Conservation (phyloP, 1,284 basidiomycete species). For the Cutaneotrichosporon dermatis region DNA sequence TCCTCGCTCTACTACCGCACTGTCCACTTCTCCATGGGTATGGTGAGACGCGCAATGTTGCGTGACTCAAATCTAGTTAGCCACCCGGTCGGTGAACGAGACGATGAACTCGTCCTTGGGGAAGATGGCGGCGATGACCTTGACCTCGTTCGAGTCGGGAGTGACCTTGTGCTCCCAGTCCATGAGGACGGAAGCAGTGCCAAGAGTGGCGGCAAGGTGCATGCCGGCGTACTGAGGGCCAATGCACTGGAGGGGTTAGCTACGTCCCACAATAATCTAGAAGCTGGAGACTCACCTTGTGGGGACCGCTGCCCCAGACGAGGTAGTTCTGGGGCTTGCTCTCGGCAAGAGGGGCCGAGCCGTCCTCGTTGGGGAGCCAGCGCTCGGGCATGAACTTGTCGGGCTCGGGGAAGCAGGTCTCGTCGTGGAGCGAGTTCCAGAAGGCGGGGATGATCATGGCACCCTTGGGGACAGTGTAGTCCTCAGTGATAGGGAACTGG, state of each 20-base stretch:
- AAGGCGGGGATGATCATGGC: constrained; percentile 98
- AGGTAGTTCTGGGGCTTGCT: constrained; percentile 90
- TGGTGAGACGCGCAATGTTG: not conserved
- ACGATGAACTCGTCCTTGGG: constrained; percentile 85
- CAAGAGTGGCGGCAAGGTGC: constrained; percentile 84
- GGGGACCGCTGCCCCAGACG: constrained; percentile 90
- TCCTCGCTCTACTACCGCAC: no score
- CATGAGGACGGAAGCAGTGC: constrained; percentile 74
- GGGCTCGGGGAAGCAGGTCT: constrained; percentile 79
- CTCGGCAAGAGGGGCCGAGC: constrained; percentile 60
- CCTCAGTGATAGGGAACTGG: constrained; percentile 81
- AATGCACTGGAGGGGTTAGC: constrained; percentile 58
- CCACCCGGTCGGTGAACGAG: constrained; percentile 55
- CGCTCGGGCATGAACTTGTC: constrained; percentile 81
- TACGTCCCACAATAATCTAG: not conserved
- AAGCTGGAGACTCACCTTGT: constrained; percentile 52
- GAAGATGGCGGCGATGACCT: constrained; percentile 90
- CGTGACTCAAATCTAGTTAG: not conserved
- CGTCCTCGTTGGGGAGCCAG: constrained; percentile 79
- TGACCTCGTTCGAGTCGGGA: constrained; percentile 70
- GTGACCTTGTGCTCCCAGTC: constrained; percentile 87
- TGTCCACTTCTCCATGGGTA: no score
- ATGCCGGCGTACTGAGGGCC: constrained; percentile 88
- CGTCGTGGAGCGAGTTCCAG: constrained; percentile 90
- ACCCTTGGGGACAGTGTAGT: constrained; percentile 86